Evolutionary conservation across 202 grass and related monocot species (phyloP), one percentile per base, ranked within the genome.

Genomic region (Elaeis oleifera): DNA sequence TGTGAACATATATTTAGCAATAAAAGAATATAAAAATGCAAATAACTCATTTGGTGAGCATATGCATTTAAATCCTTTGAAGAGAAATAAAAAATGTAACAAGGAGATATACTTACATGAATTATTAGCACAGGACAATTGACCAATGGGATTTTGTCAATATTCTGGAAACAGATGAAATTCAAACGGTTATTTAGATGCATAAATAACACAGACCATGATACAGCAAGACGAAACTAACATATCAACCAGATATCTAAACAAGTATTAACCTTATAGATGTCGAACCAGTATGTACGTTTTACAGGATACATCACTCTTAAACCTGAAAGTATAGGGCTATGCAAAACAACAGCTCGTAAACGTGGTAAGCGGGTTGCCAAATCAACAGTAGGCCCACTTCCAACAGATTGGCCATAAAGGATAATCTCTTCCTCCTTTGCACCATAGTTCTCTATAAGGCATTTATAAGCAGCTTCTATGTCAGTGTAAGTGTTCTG

Each of bases 281-380:
- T 65, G 63, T 65, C 63, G n/a, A 65, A 65, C 63, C 63, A 65
- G 25, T 65, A 65, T 53, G 63, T 65, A 3, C 63, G 63, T 23
- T 65, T 65, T 18, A 65, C 63, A 25, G 63, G 49, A 52, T 65
- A 65, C 63, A 65, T 65, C 49, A 65, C 63, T 65, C 63, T 65
- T 52, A 65, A 52, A 51, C 63, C 63, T 53, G 63, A 65, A 5
- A 65, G 49, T 65, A 65, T 65, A 52, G 63, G 32, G 9, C 63
- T 65, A 65, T 65, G 63, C 23, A 65, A 52, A 51, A 65, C 63
- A 65, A 65, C 39, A 65, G 63, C 63, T 25, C 23, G 63, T 16
- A 65, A 65, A 22, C 7, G 48, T n/a, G 63, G 63, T 28, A 65
- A 23, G 0, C 39, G 63, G 53, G 63, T 27, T 8, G 63, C 63